Evolutionary conservation across 495 filamentous ascomycete species (phyloP), one percentile per base, ranked within the genome.

Genomic region (Terfezia boudieri): DNA sequence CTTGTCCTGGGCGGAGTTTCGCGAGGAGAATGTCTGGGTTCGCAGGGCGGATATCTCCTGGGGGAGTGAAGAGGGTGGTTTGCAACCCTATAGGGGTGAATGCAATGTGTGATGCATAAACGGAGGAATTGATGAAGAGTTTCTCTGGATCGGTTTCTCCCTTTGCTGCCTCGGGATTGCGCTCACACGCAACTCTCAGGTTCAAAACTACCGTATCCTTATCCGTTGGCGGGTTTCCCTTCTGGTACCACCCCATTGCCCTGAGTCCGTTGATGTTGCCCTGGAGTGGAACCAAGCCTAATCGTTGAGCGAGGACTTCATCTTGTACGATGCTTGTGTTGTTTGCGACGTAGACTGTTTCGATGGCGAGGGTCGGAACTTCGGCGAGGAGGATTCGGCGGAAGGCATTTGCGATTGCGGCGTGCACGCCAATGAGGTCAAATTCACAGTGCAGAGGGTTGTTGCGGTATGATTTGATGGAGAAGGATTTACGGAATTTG

Each of bases 251-350:
- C 61, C 80, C 76, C 71, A 96, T 80, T 67, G 80, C 80, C 52
- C 76, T 74, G 52, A 96, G 71, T 11, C 84, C 86, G 32, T 79
- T 73, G 56, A 78, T 76, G 52, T 76, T 75, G 58, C 84, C 90
- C 37, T 77, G 81, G 54, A 99, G 78, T 8, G 92, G 92, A 53
- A 99, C 81, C 41, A 96, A 76, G 48, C 92, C 92, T 22, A 99
- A 73, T 17, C 92, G 77, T 61, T 84, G 80, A 2, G 86, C 77
- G 41, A 99, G 80, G 1, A 99, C 87, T 68, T 99, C 92, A 67
- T 99, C 92, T 66, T 94, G 87, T 62, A 99, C 89, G 20, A 99
- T 82, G 10, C 84, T 90, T 54, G 88, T 96, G 71, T 99, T 99
- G 72, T 93, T 87, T 62, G 82, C 71, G 50, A 96, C 76, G 71